Evolutionary conservation across 306 rosid genomes (phyloP).

Genomic region (Parietaria judaica): DNA sequence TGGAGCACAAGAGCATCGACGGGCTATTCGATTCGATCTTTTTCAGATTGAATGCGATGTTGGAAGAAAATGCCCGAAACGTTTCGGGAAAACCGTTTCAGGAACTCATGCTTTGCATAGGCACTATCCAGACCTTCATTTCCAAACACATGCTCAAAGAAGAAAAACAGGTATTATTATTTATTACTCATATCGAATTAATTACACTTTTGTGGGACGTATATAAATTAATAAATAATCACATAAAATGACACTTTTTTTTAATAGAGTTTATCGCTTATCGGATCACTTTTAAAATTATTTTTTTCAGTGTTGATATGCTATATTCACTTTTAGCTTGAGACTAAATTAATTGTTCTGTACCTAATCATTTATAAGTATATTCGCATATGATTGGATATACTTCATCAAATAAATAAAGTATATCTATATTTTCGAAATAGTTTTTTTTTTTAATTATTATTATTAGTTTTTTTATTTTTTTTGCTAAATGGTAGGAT

Average conservation of each 20-base stretch:
- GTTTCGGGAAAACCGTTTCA: slow-evolving; percentile 43
- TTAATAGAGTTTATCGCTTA: background rate
- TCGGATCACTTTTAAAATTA: too few species aligned
- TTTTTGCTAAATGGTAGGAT: too few species aligned
- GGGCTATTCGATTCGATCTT: slow-evolving; percentile 53
- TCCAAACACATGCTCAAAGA: slow-evolving; percentile 82
- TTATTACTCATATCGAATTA: too few species aligned
- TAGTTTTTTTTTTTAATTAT: too few species aligned
- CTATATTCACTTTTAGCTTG: too few species aligned
- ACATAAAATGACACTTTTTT: too few species aligned
- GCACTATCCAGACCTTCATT: slow-evolving; percentile 46
- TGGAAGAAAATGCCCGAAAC: slow-evolving; percentile 17
- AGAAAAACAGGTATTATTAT: slow-evolving; percentile 63
- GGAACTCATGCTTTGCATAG: slow-evolving; percentile 61
- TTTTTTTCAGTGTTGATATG: too few species aligned
- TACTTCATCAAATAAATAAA: too few species aligned
- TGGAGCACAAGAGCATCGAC: slow-evolving; percentile 58
- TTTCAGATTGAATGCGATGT: slow-evolving; percentile 41
- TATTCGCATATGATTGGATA: background rate
- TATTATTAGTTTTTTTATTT: too few species aligned
- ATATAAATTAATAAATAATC: background rate
- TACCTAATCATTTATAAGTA: background rate
- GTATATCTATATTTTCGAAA: too few species aligned
- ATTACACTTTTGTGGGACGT: background rate
- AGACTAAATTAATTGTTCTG: too few species aligned